Base-by-base conservation (phyloP, 2,329 filamentous ascomycete genomes). In the Hawksworthiomyces lignivorus region DNA sequence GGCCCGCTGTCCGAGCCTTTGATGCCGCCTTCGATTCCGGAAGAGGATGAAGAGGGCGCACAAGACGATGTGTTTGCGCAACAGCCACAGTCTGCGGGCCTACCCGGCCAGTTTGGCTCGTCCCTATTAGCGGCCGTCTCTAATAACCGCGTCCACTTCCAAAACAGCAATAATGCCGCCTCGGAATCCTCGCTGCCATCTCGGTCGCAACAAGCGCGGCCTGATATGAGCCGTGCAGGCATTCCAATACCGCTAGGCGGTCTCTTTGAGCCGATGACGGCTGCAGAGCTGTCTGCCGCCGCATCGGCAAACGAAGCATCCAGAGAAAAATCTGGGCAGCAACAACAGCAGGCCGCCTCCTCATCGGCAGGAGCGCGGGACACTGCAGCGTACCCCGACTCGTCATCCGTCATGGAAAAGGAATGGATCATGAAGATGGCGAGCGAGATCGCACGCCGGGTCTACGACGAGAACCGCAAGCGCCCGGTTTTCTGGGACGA, bases 351-450 rank as follows among this genome's bases (percentile, higher is more conserved):
- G n/a, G n/a, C 18, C 21, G 20, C 14, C 15, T 39, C 44, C 26
- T 39, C 44, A 6, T n/a, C 41, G 10, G 35, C 39, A 27, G 39
- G 19, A 27, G 24, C 34, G 3, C 40, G 24, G 24, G 24, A 12
- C 12, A 26, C 24, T 7, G 35, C 39, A 18, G 31, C 30, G n/a
- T 38, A 29, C 28, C n/a, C 70, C 1, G 73, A 76, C 24, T 68
- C 65, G 5, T 74, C 74, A 0, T 69, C 73, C 21, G 85, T 87
- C 36, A 67, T 87, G 20, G 84, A 88, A 58, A 82, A 87, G 60
- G 86, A 85, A 3, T 92, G 86, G 84, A 84, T 92, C 64, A 80
- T 83, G 67, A 92, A 95, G 68, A 92, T 98, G 77, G 89, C 90
- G 5, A 82, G 82, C 49, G 92, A 97, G 62, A 90, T 97, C 54